These are phyloP conservation scores for Saccharomycopsis selenospora DNA, from an alignment of 805 yeast species.

Conservation along the genomic window DNA sequence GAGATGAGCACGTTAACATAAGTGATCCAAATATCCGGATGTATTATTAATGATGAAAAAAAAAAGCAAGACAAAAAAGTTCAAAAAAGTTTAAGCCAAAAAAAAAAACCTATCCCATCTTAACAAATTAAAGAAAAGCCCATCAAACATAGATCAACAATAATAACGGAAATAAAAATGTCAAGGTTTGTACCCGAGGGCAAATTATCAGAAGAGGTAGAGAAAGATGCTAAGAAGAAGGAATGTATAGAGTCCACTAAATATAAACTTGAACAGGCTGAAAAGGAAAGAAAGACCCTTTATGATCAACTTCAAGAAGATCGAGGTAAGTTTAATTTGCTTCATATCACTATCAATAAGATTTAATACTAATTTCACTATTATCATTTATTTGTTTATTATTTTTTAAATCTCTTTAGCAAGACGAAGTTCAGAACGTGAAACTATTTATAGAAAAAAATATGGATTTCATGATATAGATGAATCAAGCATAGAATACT, in stretches of 20 bases:
- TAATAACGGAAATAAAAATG: no score
- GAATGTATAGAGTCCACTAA: neutral
- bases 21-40: no score
- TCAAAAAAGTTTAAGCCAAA: no score
- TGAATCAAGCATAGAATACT: neutral
- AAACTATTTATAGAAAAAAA: neutral
- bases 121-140: no score
- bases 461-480: neutral
- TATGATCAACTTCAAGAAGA: neutral
- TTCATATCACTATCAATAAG: neutral
- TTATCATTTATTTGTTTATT: neutral
- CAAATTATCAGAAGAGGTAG: neutral
- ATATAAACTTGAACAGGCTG: neutral
- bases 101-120: no score
- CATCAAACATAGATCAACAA: no score
- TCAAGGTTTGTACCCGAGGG: neutral
- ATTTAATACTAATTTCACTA: no score
- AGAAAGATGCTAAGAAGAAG: neutral
- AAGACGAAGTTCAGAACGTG: neutral
- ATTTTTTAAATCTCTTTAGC: neutral
- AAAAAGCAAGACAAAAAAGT: no score
- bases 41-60: no score
- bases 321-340: neutral
- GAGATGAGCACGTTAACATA: no score
- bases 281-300: slow-evolving; percentile 2